Base-by-base conservation (phyloP, 257 asterid genomes). In the Asclepias syriaca region DNA sequence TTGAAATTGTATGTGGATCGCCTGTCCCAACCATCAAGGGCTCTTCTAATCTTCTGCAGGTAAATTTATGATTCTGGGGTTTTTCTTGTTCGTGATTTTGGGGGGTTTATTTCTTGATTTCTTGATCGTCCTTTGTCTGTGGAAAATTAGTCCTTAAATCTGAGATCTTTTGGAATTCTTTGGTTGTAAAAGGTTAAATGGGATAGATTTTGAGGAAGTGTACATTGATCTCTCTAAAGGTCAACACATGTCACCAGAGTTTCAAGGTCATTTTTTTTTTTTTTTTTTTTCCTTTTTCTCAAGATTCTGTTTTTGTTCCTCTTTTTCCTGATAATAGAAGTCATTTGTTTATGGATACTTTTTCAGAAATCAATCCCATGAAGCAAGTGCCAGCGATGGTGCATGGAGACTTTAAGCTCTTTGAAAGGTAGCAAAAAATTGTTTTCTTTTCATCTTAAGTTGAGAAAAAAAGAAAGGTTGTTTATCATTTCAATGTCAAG, bases 41-140 rank as follows among this genome's bases (percentile, higher is more conserved):
- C 98, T 29, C 37, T 91, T 72, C 80, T 94, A 37, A 78, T 94
- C 70, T 91, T 94, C 86, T 91, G 99, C 99, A 91, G 85, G 99
- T 94, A 91, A 51, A 76, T 32, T 48, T 48, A 27, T 22, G 69
- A 54, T 8, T 29, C 60, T 66, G 27, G 51, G 2, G 27, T 50
- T 70, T 50, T 29, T 24, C 61, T 14, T 7, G 3, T 66, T 50
- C 16, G 13, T 61, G 34, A 34, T 34, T 34, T 34, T 34, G 39
- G 39, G 68, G 29, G 27, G 19, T 8, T 6, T 64, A 12, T 5
- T 73, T 70, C 13, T 65, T 78, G 58, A 72, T 75, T 21, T 53
- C 21, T 18, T 19, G 5, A 49, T 49, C 18, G 21, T n/a, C 19
- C 54, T 51, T 57, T 60, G 65, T 37, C 61, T 61, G 19, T 3